phyloP scores from a whole-genome alignment of 345 rosid genomes.

The Arabidopsis suecica region DNA sequence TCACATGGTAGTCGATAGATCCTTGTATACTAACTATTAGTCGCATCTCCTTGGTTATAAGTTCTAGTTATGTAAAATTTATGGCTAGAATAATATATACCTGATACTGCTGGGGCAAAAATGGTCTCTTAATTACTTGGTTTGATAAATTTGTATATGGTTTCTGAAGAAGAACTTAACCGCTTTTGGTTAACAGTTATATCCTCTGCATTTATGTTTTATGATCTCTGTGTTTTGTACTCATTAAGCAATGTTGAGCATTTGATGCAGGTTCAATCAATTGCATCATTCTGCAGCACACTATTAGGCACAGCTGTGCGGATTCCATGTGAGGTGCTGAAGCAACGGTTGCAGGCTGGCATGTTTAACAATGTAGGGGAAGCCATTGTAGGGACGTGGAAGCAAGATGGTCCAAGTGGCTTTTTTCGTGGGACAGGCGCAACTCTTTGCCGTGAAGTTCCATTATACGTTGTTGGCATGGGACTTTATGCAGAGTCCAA shows the following conservation, averaged over 20 bases:
- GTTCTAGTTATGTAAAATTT: constrained; percentile 11
- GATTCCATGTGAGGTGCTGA: constrained; percentile 96
- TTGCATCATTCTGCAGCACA: constrained; percentile 95
- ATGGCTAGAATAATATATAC: background rate
- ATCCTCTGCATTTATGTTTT: constrained; percentile 15
- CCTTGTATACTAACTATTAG: background rate
- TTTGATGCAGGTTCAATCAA: constrained; percentile 80
- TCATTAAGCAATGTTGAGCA: constrained; percentile 2
- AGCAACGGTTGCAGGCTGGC: constrained; percentile 96
- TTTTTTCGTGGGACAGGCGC: constrained; percentile 99
- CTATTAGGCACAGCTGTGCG: constrained; percentile 92
- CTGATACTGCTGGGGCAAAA: background rate
- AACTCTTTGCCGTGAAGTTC: constrained; percentile 96
- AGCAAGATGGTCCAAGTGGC: constrained; percentile 86
- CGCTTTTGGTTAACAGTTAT: constrained; percentile 4
- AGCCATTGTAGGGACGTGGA: constrained; percentile 92
- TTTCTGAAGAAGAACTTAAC: background rate
- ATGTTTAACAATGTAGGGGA: constrained; percentile 88
- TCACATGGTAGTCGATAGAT: background rate
- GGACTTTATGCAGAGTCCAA: constrained; percentile 92
- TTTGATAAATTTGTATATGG: constrained; percentile 13
- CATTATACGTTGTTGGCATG: constrained; percentile 95
- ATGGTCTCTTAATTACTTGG: background rate
- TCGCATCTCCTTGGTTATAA: constrained; percentile 1
- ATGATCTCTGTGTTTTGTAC: constrained; percentile 4